Evolutionary conservation across 805 yeast genomes (phyloP), one percentile per base, ranked within the genome.

Genomic region (Clavispora asparagi): DNA sequence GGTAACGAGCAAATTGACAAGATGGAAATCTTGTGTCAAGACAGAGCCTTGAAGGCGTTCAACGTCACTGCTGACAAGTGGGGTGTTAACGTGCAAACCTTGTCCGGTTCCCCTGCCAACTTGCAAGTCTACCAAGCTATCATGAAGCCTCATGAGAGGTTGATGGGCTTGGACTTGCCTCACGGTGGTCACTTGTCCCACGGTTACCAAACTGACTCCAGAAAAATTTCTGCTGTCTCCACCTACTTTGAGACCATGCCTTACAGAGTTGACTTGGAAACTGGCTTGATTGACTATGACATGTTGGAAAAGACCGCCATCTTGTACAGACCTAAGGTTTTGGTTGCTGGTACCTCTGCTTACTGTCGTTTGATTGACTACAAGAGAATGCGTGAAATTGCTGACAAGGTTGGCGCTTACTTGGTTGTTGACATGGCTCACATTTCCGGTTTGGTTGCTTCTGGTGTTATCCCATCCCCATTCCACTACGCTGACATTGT

Each of bases 121-220:
- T 79, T 94, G 68, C 92, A 94, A 67, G 98, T 91, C 40, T 94
- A 94, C 75, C 91, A 88, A 65, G 97, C 98, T 38, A 75, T 94
- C 56, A 81, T 94, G 85, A 87, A 87, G 63, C 95, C 94, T 50
- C 96, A 90, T 64, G 99, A 92, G 61, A 85, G 99, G 72, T 73
- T 94, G 59, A 94, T 94, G 99, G 99, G 99, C 59, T 81, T 94
- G 56, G 97, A 92, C 64, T 78, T 94, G 64, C 99, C 99, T 58
- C 98, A 94, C 63, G 99, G 99, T 62, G 99, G 99, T 61, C 99
- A 94, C 70, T 79, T 94, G 69, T 89, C 97, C 46, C 99, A 94
- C 71, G 99, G 99, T 58, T 94, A 94, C 75, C 98, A 94, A 70
- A 92, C 98, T 47, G 90, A 85, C 60, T 74, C 89, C 58, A 81